Base-by-base conservation (phyloP, 2,329 filamentous ascomycete species). In the Emmonsiellopsis sp. region DNA sequence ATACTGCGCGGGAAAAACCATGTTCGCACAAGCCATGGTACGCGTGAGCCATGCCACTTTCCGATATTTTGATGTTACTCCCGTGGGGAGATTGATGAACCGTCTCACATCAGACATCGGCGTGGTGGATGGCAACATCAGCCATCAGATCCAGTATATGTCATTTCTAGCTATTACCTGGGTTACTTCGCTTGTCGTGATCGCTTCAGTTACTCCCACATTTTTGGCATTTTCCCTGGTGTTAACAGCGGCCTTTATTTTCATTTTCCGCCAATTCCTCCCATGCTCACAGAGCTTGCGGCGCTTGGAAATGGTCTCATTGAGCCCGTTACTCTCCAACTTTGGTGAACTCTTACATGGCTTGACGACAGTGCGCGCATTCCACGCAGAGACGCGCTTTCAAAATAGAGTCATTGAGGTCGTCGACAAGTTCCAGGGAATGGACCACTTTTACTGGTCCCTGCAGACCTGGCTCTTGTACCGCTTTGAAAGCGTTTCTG, bases 381-480 rank as follows among this genome's bases (percentile, higher is more conserved):
- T 94, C 65, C 82, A 80, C 48, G 88, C 86, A 0, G 85, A 95
- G 60, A 73, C 79, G 3, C 83, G 86, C 51, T 95, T 95, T 63
- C 88, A 94, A 63, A 80, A 84, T 57, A 80, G 84, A 49, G 88
- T 94, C 51, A 85, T 96, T 36, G 74, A 78, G 2, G 89, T 90
- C 0, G 89, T 90, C 0, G 90, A 95, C 63, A 83, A 84, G 14
- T 95, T 95, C 65, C 91, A 95, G 67, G 89, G 89, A 65, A 93
- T 95, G 79, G 91, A 96, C 62, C 91, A 96, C 67, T 95, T 95
- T 71, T 95, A 94, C 71, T 95, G 90, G 86, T 87, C 84, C 55
- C 77, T 94, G 43, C 88, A 94, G 59, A 82, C 83, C 6, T 95
- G 90, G 90, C 76, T 95, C 2, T 84, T 84, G 65, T 89, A 86